Conservation (phyloP, 176 grass and related monocot species). For the Coix lacrymajobi region DNA sequence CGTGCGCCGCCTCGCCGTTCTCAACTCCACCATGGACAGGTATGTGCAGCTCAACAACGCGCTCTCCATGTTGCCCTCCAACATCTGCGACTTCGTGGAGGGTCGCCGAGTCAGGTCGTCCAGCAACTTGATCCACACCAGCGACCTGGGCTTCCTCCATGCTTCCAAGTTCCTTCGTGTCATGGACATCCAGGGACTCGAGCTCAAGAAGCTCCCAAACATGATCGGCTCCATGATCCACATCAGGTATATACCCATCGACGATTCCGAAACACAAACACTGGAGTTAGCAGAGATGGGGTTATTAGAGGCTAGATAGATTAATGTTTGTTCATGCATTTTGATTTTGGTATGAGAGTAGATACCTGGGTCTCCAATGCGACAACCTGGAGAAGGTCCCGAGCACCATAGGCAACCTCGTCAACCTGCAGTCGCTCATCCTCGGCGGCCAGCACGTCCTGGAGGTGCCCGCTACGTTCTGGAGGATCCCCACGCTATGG, state of each 20-base stretch:
- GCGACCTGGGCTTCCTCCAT: too few species aligned
- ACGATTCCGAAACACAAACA: too few species aligned
- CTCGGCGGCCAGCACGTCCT: background rate
- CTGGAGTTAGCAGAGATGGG: too few species aligned
- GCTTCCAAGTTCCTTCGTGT: too few species aligned
- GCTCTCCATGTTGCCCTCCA: constrained; percentile 43
- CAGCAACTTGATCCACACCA: too few species aligned
- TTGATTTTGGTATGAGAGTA: too few species aligned
- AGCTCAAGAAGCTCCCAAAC: too few species aligned
- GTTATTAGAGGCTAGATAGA: too few species aligned
- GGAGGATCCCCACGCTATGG: constrained; percentile 41
- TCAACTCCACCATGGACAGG: constrained; percentile 23
- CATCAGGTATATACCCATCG: too few species aligned
- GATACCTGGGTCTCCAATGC: constrained; percentile 34
- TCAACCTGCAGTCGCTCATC: constrained; percentile 58
- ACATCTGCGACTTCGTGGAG: constrained; percentile 36
- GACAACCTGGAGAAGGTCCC: constrained; percentile 33
- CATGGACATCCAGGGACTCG: too few species aligned
- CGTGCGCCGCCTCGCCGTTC: constrained; percentile 51
- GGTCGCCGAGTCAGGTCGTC: background rate
- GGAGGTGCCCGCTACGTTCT: constrained; percentile 36
- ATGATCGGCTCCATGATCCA: too few species aligned
- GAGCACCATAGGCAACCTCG: constrained; percentile 34
- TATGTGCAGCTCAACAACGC: constrained; percentile 43
- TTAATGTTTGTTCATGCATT: too few species aligned